Evolutionary conservation across 164 flowering plant genomes (phyloP), one percentile per base, ranked within the genome.

Genomic region (Umbilicus rupestris): DNA sequence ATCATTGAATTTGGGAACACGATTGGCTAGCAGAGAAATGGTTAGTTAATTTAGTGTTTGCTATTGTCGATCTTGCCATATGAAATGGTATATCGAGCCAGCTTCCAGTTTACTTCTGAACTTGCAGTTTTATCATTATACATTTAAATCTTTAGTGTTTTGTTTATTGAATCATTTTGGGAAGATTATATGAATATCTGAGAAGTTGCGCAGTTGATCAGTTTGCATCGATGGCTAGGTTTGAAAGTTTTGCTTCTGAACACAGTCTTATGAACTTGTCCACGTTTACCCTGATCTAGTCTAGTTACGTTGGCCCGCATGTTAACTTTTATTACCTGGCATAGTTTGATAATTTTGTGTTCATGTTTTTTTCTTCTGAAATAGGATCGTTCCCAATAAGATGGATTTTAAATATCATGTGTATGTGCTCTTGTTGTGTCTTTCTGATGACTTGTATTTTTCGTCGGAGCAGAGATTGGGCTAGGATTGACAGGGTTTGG

Each of bases 401-500:
- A 10, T 41, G 60, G 60, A 55, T 12, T 3, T 55, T 22, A 22
- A 41, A 35, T 50, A 50, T 50, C 57, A 50, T 50, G 60, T 12
- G 6, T 10, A 24, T 22, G 30, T 11, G 15, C 60, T 55, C 26
- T 22, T n/a, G 1, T 52, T 41, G 44, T 41, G 28, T 52, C 19
- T 52, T 26, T 16, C 19, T 58, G 62, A 58, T 26, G 15, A 7
- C 11, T 29, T 59, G 16, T 33, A 59, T 9, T 59, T 46, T 22
- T 29, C 39, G 1, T 26, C 19, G 8, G 63, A 70, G 73, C 96
- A 92, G 98, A 92, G 78, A 89, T 92, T 64, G 98, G 98, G 65
- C 81, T 89, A 19, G 98, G 98, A 64, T 78, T 92, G 83, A 89
- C 96, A 14, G 98, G 90, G 39, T 92, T 92, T 74, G 95, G 98